Evolutionary conservation across 495 filamentous ascomycete genomes (phyloP).

Genomic region (Oidiodendron maius): DNA sequence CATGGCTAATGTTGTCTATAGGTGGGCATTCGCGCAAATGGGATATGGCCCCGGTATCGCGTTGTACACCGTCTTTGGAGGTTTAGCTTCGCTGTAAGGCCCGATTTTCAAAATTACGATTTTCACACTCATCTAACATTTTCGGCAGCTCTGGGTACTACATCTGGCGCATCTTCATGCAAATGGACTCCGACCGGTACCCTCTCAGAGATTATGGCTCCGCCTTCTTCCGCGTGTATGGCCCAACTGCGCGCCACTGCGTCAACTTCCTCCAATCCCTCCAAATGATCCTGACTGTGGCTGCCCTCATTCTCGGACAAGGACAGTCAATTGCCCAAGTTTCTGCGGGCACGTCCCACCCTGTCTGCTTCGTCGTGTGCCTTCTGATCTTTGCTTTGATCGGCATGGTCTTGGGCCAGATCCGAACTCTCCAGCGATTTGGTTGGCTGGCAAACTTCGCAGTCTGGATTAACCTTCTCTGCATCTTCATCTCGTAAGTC

Average conservation of each 20-base stretch:
- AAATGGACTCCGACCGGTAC: constrained; percentile 45
- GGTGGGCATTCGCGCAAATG: too few relatives aligned
- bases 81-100: constrained; percentile 24
- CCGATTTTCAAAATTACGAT: neutral
- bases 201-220: constrained; percentile 54
- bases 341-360: constrained; percentile 38
- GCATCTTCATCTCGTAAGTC: constrained; percentile 42
- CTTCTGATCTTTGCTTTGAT: constrained; percentile 24
- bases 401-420: constrained; percentile 35
- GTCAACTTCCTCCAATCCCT: constrained; percentile 46
- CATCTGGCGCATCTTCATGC: constrained; percentile 1
- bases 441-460: constrained; percentile 50
- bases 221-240: constrained; percentile 48
- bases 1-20: too few relatives aligned
- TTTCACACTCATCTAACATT: neutral
- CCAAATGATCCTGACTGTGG: constrained; percentile 44
- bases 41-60: neutral
- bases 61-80: constrained; percentile 36
- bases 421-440: constrained; percentile 45
- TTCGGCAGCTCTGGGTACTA: constrained; percentile 29
- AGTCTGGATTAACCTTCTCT: constrained; percentile 51
- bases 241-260: constrained; percentile 38
- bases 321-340: constrained; percentile 51
- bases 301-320: constrained; percentile 45
- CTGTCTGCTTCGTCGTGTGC: constrained; percentile 46